A percentile compares a stretch with the other conserved stretches of the same genome.
These are phyloP conservation scores for Vigna trinervia DNA, from an alignment of 306 rosid species.

Conservation along the genomic window DNA sequence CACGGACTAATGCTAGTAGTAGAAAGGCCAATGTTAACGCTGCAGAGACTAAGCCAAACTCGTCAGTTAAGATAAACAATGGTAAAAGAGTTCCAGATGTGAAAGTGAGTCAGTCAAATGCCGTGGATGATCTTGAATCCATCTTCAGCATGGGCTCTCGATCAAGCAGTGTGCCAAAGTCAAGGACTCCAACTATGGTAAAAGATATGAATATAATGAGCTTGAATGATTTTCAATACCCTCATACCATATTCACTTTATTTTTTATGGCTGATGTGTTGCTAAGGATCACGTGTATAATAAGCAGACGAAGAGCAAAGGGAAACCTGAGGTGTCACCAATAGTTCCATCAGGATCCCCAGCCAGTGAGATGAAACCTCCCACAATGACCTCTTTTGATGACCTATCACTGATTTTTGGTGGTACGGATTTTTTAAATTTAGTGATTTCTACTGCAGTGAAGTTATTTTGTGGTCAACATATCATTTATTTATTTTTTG, in stretches of 20 bases:
- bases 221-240: constrained; percentile 36
- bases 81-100: constrained; percentile 49
- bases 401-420: constrained; percentile 76
- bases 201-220: constrained; percentile 35
- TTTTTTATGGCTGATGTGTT: constrained; percentile 44
- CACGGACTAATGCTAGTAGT: constrained; percentile 50
- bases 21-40: constrained; percentile 46
- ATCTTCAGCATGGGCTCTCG: constrained; percentile 63
- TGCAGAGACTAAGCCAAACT: constrained; percentile 44
- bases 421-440: constrained; percentile 58
- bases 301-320: constrained; percentile 52
- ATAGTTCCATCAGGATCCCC: constrained; percentile 57
- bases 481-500: constrained; percentile 24
- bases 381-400: constrained; percentile 56
- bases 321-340: constrained; percentile 58
- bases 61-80: constrained; percentile 50
- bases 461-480: constrained; percentile 6
- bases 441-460: constrained; percentile 20
- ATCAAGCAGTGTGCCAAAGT: constrained; percentile 83
- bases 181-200: constrained; percentile 72
- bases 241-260: constrained; percentile 36
- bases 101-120: constrained; percentile 40
- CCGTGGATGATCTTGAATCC: constrained; percentile 75
- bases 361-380: constrained; percentile 61
- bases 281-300: constrained; percentile 69